Evolutionary conservation across 129 eudicot genomes (phyloP), one percentile per base, ranked within the genome.

Genomic region (Apium graveolens): DNA sequence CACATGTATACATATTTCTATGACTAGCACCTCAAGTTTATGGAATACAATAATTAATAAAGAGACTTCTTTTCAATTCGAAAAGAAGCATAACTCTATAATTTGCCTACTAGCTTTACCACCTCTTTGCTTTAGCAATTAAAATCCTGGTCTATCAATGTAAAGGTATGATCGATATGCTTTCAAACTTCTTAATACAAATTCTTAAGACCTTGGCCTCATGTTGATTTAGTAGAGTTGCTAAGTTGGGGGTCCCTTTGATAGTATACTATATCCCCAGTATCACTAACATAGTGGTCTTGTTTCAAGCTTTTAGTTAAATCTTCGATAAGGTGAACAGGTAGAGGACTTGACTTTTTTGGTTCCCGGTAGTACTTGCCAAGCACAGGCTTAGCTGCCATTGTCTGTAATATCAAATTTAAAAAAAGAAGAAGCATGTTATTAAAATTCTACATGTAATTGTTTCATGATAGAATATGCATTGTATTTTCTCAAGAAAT

Each of bases 311-410:
- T 83, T 41, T 62, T 76, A 46, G 83, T 66, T 43, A 84, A 81
- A 83, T 82, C 85, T 27, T 83, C 73, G 4, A 89, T 53, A 17
- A 89, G 84, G 80, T 89, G 93, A 48, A 87, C 68, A 75, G 93
- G 93, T 35, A 89, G 62, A 13, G 86, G 84, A 75, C 73, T 38
- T 26, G 91, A 89, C 77, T 70, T 89, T 76, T 87, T 89, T 32
- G 93, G 93, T 78, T 89, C 89, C 18, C 90, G 74, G 51, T 89
- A 89, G 78, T 87, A 89, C 79, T 87, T 85, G 39, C 93, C 93
- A 8, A 89, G 84, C 74, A 89, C 88, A 11, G 91, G 86, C 63
- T 87, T 89, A 72, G 88, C 89, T 71, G 93, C 93, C 75, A 87
- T 85, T 8, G 93, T 89, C 93, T 85, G 70, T 74, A 74, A 35